These are phyloP conservation scores for Arthroderma sp. DNA, from an alignment of 2,329 filamentous ascomycete genomes.

Conservation along the genomic window DNA sequence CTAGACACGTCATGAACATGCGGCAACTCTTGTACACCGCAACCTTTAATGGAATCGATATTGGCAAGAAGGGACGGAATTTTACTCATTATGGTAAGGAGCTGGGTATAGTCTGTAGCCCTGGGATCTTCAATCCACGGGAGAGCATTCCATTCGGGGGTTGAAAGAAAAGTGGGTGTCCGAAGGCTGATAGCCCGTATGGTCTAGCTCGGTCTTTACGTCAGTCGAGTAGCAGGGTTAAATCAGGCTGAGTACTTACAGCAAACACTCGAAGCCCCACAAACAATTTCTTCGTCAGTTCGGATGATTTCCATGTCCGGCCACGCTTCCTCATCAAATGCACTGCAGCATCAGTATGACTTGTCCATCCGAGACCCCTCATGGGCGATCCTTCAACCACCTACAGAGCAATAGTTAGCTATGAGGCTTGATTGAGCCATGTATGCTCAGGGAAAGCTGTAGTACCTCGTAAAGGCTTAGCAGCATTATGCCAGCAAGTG, in stretches of 20 bases:
- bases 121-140: constrained; percentile 1
- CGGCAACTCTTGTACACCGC: not conserved
- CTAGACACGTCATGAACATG: not conserved
- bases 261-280: not conserved
- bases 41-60: not conserved
- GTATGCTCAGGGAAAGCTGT: not conserved
- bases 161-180: not conserved
- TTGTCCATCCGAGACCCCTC: constrained; percentile 4
- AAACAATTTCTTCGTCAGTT: not conserved
- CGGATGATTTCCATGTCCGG: not conserved
- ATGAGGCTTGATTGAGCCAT: not conserved
- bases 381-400: constrained; percentile 1
- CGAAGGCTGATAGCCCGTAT: not conserved
- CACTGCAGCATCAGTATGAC: constrained; percentile 1
- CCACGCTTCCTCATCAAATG: not conserved
- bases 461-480: not conserved
- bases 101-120: not conserved
- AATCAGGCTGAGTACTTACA: not conserved
- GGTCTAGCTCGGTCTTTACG: not conserved
- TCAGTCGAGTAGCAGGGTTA: not conserved
- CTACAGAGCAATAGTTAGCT: not conserved
- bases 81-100: not conserved
- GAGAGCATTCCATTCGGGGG: not conserved
- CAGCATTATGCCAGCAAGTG: constrained; percentile 1
- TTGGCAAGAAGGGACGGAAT: not conserved